Evolutionary conservation across 257 asterid species (phyloP).

Genomic region (Ajuga chamaepitys): DNA sequence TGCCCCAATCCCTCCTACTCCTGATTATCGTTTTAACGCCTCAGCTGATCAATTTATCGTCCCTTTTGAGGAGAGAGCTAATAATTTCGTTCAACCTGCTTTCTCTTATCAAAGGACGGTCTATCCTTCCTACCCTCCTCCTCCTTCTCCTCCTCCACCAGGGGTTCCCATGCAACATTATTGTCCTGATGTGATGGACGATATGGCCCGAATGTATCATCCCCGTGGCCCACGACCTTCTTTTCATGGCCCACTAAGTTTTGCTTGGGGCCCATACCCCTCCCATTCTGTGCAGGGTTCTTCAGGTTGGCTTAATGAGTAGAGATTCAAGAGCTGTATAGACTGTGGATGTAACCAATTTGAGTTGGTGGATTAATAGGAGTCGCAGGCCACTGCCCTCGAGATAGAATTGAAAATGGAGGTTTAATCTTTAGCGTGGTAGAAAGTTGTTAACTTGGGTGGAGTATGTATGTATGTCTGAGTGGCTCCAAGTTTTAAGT

Average conservation of each 20-base stretch:
- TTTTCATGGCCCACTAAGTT: conserved; percentile 22
- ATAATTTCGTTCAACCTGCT: conserved; percentile 10
- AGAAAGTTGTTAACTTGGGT: too few species aligned
- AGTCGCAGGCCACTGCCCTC: too few species aligned
- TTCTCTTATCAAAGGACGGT: conserved; percentile 12
- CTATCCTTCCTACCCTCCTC: neutral
- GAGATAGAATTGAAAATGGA: too few species aligned
- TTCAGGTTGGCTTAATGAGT: conserved; percentile 74
- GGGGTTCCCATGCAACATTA: conserved; percentile 33
- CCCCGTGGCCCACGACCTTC: too few species aligned
- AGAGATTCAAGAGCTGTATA: neutral
- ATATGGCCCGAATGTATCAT: neutral
- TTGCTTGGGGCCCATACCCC: conserved; percentile 46
- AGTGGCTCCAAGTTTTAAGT: too few species aligned
- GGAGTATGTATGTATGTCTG: too few species aligned
- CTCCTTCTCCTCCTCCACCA: too few species aligned
- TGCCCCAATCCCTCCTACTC: conserved; percentile 19
- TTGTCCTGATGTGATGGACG: conserved; percentile 28
- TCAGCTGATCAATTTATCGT: conserved; percentile 20
- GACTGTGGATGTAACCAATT: too few species aligned
- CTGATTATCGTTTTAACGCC: conserved; percentile 21
- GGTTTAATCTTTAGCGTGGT: too few species aligned
- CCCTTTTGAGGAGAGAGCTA: conserved; percentile 16
- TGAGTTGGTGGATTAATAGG: too few species aligned
- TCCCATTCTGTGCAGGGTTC: conserved; percentile 28